Percentiles rank a stretch among this genome's conserved stretches.
These are phyloP conservation scores for Fusarium sp. DNA, from an alignment of 2,329 filamentous ascomycete genomes.

Conservation along the genomic window DNA sequence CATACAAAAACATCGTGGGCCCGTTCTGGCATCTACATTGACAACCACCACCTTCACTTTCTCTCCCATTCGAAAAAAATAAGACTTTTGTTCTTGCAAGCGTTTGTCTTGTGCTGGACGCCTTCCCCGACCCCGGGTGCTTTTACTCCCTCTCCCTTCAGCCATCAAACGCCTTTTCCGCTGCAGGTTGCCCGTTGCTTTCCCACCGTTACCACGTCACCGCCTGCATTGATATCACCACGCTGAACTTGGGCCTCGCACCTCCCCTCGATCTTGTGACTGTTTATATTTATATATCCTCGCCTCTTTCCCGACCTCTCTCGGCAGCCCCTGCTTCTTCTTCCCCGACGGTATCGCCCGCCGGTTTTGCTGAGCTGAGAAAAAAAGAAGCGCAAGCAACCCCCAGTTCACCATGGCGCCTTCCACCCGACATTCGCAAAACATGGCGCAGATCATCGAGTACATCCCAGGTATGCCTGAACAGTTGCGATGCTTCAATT, in stretches of 20 bases:
- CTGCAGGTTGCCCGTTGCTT: conserved; percentile 27
- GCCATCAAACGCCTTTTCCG: conserved; percentile 13
- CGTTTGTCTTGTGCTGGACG: conserved; percentile 28
- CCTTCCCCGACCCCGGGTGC: conserved; percentile 10
- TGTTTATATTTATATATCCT: conserved; percentile 18
- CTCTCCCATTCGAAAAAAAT: conserved; percentile 17
- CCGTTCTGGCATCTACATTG: conserved; percentile 33
- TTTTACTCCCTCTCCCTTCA: conserved; percentile 16
- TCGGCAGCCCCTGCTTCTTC: conserved; percentile 7
- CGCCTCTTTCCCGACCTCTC: conserved; percentile 7
- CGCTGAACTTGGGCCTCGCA: conserved; percentile 23
- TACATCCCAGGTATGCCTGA: conserved; percentile 82
- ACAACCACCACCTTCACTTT: conserved; percentile 39
- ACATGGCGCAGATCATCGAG: conserved; percentile 89
- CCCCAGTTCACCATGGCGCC: conserved; percentile 57
- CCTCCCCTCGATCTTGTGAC: conserved; percentile 20
- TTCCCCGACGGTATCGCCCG: conserved; percentile 15
- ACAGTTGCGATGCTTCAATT: background rate
- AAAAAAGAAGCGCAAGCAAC: conserved; percentile 41
- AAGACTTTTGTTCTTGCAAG: conserved; percentile 21
- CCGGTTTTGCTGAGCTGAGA: conserved; percentile 9
- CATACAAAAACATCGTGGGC: conserved; percentile 48
- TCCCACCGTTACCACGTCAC: conserved; percentile 31
- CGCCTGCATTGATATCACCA: conserved; percentile 28
- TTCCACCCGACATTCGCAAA: conserved; percentile 59